phyloP scores from a whole-genome alignment of 352 stramenopile genomes.

The Blastocystis sp. region DNA sequence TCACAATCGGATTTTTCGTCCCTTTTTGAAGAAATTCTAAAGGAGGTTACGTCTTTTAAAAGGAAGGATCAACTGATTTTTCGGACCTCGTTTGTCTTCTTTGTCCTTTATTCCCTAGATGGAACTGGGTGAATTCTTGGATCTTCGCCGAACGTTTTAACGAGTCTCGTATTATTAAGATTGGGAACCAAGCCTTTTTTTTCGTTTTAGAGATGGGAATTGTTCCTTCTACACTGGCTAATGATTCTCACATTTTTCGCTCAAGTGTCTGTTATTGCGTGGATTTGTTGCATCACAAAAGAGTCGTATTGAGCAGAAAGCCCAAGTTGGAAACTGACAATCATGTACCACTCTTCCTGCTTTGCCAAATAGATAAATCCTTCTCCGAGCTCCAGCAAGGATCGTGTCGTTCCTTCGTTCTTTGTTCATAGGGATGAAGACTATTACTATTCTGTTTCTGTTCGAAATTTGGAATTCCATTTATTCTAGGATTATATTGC shows the following conservation, averaged over 20 bases:
- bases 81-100: too few relatives aligned
- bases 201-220: background rate
- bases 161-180: background rate
- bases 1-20: too few relatives aligned
- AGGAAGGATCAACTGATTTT: too few relatives aligned
- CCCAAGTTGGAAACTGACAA: background rate
- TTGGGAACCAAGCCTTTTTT: background rate
- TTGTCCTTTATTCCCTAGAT: background rate
- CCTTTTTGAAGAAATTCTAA: too few relatives aligned
- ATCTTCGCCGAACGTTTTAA: background rate
- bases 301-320: background rate
- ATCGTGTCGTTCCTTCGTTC: background rate
- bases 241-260: background rate
- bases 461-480: background rate
- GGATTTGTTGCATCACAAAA: background rate
- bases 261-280: background rate
- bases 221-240: background rate
- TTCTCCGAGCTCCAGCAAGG: background rate
- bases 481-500: background rate
- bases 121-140: background rate
- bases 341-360: background rate
- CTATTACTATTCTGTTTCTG: background rate
- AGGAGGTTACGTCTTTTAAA: too few relatives aligned
- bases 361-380: background rate
- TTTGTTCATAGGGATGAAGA: background rate